Evolutionary conservation across 2,329 filamentous ascomycete species (phyloP), one percentile per base, ranked within the genome.

Genomic region (Penicillium vulpinum): DNA sequence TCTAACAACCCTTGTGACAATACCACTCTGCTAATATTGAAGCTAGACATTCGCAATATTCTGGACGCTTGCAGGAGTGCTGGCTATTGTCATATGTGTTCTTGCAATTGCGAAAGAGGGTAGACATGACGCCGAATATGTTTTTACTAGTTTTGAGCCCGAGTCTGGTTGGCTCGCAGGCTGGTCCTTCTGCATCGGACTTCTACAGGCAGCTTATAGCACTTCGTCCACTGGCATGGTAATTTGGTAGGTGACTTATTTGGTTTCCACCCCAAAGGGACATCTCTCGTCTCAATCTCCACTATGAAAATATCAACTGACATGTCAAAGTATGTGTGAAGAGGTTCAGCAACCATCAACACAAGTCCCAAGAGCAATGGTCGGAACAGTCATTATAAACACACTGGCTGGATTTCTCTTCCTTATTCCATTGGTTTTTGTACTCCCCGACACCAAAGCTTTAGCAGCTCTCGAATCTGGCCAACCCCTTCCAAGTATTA

Each of bases 151-250:
- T 22, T 62, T 91, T 67, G 85, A 88, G 69, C 78, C 81, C 18
- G 81, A 80, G 58, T 89, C 88, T 9, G 88, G 88, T 56, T 91
- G 88, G 83, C 84, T 85, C 3, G 72, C 77, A 10, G 87, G 85
- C 16, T 89, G 86, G 86, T 84, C 86, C 0, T 89, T 88, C 73
- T 89, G 88, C 66, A 84, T 89, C 38, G 86, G 87, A 9, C 73
- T 89, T 4, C 74, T 89, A 11, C 86, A 89, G 72, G 84, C 85
- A 21, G 77, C 71, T 10, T 88, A 88, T 67, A 86, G 85, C 24
- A 87, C 89, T 80, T 86, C 88, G 1, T 85, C 86, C 1, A 74
- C 84, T 38, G 88, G 88, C 74, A 91, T 91, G 88, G 88, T 91
- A 57, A 87, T 90, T 70, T 88, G 85, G 85, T 87, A 77, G 80